A percentile compares a stretch with the other conserved stretches of the same genome.
Evolutionary conservation across 345 rosid genomes (phyloP).

Genomic region (Hibiscus trionum): DNA sequence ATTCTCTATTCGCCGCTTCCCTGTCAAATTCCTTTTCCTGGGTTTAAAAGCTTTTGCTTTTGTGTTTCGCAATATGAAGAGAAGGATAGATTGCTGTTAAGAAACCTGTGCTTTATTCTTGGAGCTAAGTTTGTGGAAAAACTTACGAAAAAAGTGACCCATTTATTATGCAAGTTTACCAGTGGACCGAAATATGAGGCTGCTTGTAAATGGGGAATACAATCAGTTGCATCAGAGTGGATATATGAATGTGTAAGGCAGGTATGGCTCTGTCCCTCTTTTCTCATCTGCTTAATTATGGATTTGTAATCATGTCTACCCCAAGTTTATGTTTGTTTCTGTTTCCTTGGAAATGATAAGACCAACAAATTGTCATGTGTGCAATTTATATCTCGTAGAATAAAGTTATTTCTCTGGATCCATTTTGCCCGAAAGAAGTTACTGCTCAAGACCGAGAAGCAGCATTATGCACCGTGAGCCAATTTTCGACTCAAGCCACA

Average conservation of each 20-base stretch:
- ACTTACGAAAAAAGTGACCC: conserved; percentile 71
- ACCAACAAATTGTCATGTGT: neutral
- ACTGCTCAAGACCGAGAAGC: conserved; percentile 62
- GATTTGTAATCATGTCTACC: neutral
- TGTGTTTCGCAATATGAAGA: conserved; percentile 78
- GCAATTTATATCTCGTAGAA: conserved; percentile 38
- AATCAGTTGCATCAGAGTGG: conserved; percentile 67
- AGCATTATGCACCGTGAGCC: conserved; percentile 57
- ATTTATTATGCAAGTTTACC: conserved; percentile 69
- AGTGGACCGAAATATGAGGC: conserved; percentile 70
- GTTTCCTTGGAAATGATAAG: conserved; percentile 6
- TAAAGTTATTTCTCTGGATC: conserved; percentile 49
- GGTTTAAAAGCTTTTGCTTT: conserved; percentile 63
- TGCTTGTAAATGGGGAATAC: conserved; percentile 70
- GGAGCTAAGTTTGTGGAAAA: conserved; percentile 65
- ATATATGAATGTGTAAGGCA: conserved; percentile 75
- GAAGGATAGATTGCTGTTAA: conserved; percentile 63
- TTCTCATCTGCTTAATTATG: neutral
- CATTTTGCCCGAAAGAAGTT: conserved; percentile 64
- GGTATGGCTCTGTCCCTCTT: conserved; percentile 35
- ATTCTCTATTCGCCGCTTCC: conserved; percentile 87
- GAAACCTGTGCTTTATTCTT: conserved; percentile 73
- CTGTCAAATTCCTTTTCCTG: conserved; percentile 78
- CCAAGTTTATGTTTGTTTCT: neutral
- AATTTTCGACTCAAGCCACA: conserved; percentile 55